Evolutionary conservation across 306 rosid genomes (phyloP).

Genomic region (Carpinus fangiana): DNA sequence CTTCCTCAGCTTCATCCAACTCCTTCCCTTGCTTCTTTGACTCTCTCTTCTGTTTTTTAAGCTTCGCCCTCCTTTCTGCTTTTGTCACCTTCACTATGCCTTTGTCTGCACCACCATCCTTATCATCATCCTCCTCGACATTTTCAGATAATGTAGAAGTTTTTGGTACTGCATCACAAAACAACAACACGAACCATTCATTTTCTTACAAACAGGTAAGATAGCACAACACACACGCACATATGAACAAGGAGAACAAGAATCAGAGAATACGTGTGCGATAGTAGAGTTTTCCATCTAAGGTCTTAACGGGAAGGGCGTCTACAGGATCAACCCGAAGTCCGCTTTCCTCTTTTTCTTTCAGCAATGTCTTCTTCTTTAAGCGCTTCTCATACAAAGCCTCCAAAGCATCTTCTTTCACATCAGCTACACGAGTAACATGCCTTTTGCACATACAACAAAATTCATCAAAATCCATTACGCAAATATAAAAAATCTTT

Average conservation of each 20-base stretch:
- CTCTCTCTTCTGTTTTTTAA: slow-evolving; percentile 69
- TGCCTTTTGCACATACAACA: slow-evolving; percentile 57
- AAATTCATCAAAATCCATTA: not conserved
- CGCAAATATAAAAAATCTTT: not conserved
- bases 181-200: slow-evolving; percentile 4
- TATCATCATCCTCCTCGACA: slow-evolving; percentile 41
- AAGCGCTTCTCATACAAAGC: slow-evolving; percentile 76
- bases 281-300: slow-evolving; percentile 70
- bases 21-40: slow-evolving; percentile 75
- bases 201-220: not conserved
- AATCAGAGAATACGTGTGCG: slow-evolving; percentile 47
- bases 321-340: slow-evolving; percentile 77
- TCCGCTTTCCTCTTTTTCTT: slow-evolving; percentile 54
- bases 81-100: slow-evolving; percentile 67
- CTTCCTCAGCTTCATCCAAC: slow-evolving; percentile 41
- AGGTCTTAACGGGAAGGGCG: slow-evolving; percentile 86
- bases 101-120: slow-evolving; percentile 37
- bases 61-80: slow-evolving; percentile 84
- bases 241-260: not conserved
- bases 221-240: slow-evolving; percentile 1
- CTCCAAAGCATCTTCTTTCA: slow-evolving; percentile 85
- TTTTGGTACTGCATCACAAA: slow-evolving; percentile 45
- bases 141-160: slow-evolving; percentile 34
- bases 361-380: slow-evolving; percentile 56
- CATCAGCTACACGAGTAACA: slow-evolving; percentile 89